Conservation (phyloP, 805 yeast species). For the Candida corydali region DNA sequence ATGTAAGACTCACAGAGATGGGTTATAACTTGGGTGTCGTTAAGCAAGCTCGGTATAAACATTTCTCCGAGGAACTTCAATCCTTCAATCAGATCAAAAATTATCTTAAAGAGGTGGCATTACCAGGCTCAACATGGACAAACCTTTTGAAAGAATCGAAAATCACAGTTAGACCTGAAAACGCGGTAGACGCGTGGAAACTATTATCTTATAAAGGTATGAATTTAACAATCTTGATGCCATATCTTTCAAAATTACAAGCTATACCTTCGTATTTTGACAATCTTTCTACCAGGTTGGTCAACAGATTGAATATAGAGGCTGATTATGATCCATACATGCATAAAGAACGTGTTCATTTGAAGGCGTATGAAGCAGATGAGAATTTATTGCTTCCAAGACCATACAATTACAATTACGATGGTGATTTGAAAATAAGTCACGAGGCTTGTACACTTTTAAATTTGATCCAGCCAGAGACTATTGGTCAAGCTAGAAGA, state of each 20-base stretch:
- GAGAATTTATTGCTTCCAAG: conserved; percentile 71
- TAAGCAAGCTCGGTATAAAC: conserved; percentile 50
- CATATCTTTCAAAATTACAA: conserved; percentile 15
- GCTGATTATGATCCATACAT: conserved; percentile 82
- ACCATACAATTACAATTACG: conserved; percentile 55
- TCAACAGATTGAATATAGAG: conserved; percentile 66
- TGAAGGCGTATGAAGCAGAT: conserved; percentile 79
- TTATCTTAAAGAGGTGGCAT: conserved; percentile 40
- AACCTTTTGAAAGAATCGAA: conserved; percentile 40
- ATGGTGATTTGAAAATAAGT: conserved; percentile 54
- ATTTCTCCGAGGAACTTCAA: conserved; percentile 40
- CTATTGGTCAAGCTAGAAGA: conserved; percentile 92
- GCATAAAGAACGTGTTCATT: conserved; percentile 63
- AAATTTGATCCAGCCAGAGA: conserved; percentile 75
- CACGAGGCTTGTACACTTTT: conserved; percentile 68
- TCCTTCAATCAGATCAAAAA: conserved; percentile 42
- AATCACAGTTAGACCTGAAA: conserved; percentile 43
- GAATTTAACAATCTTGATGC: conserved; percentile 23
- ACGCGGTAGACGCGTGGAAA: conserved; percentile 58
- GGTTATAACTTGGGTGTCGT: conserved; percentile 72
- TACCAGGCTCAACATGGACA: conserved; percentile 65
- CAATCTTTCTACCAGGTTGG: conserved; percentile 35
- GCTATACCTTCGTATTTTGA: conserved; percentile 22
- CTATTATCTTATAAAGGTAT: conserved; percentile 55
- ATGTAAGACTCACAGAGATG: conserved; percentile 66